Conservation (phyloP, 2,329 filamentous ascomycete genomes). For the Diplocarpon mali region DNA sequence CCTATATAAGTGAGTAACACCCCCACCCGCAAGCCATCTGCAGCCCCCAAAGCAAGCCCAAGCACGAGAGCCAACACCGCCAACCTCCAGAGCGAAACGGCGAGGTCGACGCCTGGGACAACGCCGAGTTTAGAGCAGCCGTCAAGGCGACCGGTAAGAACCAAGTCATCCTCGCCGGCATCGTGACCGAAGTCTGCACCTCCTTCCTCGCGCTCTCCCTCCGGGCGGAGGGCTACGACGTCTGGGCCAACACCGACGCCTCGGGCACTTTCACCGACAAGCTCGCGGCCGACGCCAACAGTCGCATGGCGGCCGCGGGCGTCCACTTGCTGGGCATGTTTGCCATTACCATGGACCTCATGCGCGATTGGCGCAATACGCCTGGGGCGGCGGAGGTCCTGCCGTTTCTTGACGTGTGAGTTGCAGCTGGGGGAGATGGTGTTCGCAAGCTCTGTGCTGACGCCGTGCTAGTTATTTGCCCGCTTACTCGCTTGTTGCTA, state of each 20-base stretch:
- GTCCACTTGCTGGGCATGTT: conserved; percentile 37
- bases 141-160: conserved; percentile 53
- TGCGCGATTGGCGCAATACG: conserved; percentile 21
- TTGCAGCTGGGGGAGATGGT: not conserved
- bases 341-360: conserved; percentile 24
- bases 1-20: conserved; percentile 38
- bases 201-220: conserved; percentile 65
- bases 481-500: conserved; percentile 51
- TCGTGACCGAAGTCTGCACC: conserved; percentile 66
- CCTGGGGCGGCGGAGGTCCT: conserved; percentile 8
- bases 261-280: conserved; percentile 53
- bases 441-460: not conserved
- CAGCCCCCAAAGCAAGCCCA: not conserved
- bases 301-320: conserved; percentile 54
- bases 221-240: conserved; percentile 57
- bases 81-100: conserved; percentile 31
- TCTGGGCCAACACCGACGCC: conserved; percentile 64
- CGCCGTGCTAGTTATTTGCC: conserved; percentile 40
- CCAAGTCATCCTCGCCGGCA: conserved; percentile 62
- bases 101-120: conserved; percentile 71
- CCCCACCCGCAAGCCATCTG: not conserved
- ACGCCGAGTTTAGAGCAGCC: conserved; percentile 53
- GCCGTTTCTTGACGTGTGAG: conserved; percentile 7
- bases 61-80: conserved; percentile 16
- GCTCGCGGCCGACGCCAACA: conserved; percentile 52